These are phyloP conservation scores for Solanum ahanhuiri DNA, from an alignment of 257 asterid genomes.

Conservation along the genomic window DNA sequence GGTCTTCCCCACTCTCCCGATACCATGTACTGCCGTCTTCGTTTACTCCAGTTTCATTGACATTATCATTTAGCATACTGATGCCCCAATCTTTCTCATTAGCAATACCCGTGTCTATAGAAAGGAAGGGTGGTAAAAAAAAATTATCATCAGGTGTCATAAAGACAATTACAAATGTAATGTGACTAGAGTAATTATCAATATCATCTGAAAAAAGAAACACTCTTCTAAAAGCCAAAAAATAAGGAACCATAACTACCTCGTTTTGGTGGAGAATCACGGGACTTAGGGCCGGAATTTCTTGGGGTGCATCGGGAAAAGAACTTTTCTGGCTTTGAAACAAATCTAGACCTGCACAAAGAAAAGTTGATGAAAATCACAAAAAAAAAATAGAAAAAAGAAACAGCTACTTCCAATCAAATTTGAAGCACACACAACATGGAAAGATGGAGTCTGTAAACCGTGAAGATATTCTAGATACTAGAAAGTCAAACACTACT, in stretches of 20 bases:
- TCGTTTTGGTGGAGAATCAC: slow-evolving; percentile 92
- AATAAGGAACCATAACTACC: slow-evolving; percentile 29
- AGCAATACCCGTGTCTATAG: slow-evolving; percentile 90
- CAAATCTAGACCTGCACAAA: slow-evolving; percentile 41
- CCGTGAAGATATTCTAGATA: neutral
- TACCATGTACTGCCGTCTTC: slow-evolving; percentile 94
- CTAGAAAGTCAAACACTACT: neutral
- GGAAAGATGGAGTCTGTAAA: neutral
- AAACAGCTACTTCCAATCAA: neutral
- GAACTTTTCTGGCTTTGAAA: slow-evolving; percentile 63
- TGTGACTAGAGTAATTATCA: neutral
- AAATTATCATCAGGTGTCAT: neutral
- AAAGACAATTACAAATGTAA: neutral
- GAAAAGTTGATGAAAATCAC: neutral
- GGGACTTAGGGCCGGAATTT: slow-evolving; percentile 81
- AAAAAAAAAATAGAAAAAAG: neutral
- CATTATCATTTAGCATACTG: slow-evolving; percentile 52
- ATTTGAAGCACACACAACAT: neutral
- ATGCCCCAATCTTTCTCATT: slow-evolving; percentile 99
- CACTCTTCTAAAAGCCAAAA: neutral
- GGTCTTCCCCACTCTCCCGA: slow-evolving; percentile 86
- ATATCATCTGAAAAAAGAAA: neutral
- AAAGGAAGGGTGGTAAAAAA: neutral
- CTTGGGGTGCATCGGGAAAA: slow-evolving; percentile 59
- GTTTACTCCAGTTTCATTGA: slow-evolving; percentile 66